phyloP scores from a whole-genome alignment of 306 rosid species.

The Cajanus cajan region DNA sequence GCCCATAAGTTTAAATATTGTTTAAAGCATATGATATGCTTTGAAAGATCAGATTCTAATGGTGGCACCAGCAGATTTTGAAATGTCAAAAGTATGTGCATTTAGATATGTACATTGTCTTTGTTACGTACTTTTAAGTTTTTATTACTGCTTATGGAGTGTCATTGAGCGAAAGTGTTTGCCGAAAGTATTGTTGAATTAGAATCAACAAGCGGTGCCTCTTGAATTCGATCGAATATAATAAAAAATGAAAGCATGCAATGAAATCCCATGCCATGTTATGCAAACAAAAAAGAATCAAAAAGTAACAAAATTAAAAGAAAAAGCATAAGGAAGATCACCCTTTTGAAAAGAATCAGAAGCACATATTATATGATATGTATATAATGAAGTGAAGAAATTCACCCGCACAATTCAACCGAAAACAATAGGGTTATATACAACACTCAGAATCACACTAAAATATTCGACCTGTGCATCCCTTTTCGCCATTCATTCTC shows the following conservation, averaged over 20 bases:
- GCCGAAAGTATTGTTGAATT: not conserved
- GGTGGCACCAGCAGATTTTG: slow-evolving; percentile 3
- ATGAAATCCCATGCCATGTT: not conserved
- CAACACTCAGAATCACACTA: slow-evolving; percentile 46
- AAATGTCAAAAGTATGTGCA: not conserved
- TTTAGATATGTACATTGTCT: not conserved
- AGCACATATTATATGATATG: slow-evolving; percentile 28
- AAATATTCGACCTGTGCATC: slow-evolving; percentile 11
- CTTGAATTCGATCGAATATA: not conserved
- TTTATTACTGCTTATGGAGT: not conserved
- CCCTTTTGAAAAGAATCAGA: slow-evolving; percentile 36
- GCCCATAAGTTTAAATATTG: not conserved
- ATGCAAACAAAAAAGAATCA: not conserved
- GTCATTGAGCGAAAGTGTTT: not conserved
- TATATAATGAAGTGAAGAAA: slow-evolving; percentile 42
- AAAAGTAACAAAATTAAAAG: not conserved
- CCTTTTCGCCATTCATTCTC: slow-evolving; percentile 39
- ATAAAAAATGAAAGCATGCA: not conserved
- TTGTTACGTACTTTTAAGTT: not conserved
- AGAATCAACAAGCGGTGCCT: not conserved
- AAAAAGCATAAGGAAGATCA: not conserved
- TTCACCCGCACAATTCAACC: slow-evolving; percentile 42
- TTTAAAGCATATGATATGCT: not conserved
- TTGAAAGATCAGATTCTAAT: slow-evolving; percentile 7
- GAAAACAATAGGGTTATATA: slow-evolving; percentile 31